These are phyloP conservation scores for Trichosporon coremiiforme DNA, from an alignment of 1,284 basidiomycete species.

Conservation along the genomic window DNA sequence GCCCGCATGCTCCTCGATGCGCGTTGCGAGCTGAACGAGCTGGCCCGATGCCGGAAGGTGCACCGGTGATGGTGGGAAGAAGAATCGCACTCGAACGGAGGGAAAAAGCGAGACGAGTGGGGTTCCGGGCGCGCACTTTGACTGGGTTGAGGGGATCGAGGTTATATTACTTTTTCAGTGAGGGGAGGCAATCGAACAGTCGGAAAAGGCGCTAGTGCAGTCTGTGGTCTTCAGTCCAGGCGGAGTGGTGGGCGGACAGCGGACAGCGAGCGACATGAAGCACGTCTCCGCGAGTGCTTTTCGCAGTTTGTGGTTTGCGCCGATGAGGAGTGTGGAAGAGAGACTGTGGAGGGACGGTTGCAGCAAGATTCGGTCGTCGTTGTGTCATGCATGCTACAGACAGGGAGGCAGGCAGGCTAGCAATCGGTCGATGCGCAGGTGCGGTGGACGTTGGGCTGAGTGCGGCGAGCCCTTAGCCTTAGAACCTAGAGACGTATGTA, in stretches of 20 bases:
- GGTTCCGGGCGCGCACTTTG: not conserved
- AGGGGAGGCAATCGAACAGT: not conserved
- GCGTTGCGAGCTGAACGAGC: slow-evolving; percentile 9
- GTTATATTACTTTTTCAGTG: slow-evolving; percentile 22
- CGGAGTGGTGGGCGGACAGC: not conserved
- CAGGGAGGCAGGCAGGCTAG: not conserved
- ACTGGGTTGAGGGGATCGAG: not conserved
- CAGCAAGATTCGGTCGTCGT: not conserved
- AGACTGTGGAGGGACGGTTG: not conserved
- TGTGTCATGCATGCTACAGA: not conserved
- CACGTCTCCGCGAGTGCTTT: slow-evolving; percentile 6
- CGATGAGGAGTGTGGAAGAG: slow-evolving; percentile 8
- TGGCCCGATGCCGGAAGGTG: not conserved
- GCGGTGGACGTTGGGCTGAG: not conserved
- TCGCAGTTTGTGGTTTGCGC: not conserved
- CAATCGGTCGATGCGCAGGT: not conserved
- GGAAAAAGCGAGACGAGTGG: not conserved
- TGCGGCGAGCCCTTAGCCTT: slow-evolving; percentile 3
- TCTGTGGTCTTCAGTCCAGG: not conserved
- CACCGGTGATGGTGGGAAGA: not conserved
- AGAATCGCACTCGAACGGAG: not conserved
- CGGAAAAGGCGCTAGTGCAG: not conserved
- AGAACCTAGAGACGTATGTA: not conserved
- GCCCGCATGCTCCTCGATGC: slow-evolving; percentile 20
- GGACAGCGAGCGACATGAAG: slow-evolving; percentile 2